A percentile compares a stretch with the other conserved stretches of the same genome.
Evolutionary conservation across 805 yeast genomes (phyloP).

Genomic region (Lipomyces sp.): DNA sequence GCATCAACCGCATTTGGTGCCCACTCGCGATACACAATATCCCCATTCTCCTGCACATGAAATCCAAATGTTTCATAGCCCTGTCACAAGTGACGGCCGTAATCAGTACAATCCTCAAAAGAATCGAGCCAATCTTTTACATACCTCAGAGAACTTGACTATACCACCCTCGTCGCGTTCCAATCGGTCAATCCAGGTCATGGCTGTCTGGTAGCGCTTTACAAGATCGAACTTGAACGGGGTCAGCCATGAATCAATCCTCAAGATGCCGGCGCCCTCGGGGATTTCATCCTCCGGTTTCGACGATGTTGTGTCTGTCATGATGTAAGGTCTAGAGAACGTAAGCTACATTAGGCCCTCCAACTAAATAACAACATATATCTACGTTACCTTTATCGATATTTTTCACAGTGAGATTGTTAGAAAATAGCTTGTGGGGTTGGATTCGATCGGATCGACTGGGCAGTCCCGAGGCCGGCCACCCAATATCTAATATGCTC

Average conservation of each 20-base stretch:
- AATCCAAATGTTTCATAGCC: conserved; percentile 80
- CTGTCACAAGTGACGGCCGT: conserved; percentile 36
- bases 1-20: conserved; percentile 85
- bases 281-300: conserved; percentile 3
- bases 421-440: background rate
- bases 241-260: conserved; percentile 82
- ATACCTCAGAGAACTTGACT: conserved; percentile 60
- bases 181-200: conserved; percentile 63
- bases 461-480: background rate
- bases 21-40: conserved; percentile 76
- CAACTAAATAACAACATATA: background rate
- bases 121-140: background rate
- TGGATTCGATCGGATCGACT: background rate
- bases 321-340: background rate
- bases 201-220: conserved; percentile 68
- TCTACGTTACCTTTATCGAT: background rate
- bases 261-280: conserved; percentile 51
- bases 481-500: background rate
- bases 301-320: background rate
- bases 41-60: conserved; percentile 59
- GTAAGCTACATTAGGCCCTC: no score
- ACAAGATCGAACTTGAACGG: conserved; percentile 74
- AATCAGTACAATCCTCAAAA: conserved; percentile 5
- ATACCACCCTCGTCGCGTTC: conserved; percentile 67
- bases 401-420: background rate